Conservation (phyloP, 169 alveolate species). For the Miamiensis avidus region DNA sequence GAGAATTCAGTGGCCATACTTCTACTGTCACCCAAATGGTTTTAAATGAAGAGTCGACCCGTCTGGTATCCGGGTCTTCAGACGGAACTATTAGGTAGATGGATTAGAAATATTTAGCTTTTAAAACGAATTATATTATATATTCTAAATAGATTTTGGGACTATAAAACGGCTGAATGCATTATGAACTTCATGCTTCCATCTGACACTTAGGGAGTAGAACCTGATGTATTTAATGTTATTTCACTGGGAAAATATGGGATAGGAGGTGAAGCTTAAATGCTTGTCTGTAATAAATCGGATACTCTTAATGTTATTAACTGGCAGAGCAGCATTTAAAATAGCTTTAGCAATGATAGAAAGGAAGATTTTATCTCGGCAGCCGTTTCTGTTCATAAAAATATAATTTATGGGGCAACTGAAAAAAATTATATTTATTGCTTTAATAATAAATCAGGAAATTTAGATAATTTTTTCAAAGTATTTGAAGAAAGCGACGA, state of each 20-base stretch:
- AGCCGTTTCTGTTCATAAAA: background rate
- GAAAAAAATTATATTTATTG: constrained; percentile 4
- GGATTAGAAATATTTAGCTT: background rate
- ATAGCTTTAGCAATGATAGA: background rate
- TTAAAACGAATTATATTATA: too few relatives aligned
- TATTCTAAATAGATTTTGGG: background rate
- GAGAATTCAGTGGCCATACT: constrained; percentile 20
- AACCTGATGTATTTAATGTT: background rate
- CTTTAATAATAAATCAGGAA: background rate
- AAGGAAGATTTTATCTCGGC: constrained; percentile 15
- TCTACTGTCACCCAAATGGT: background rate
- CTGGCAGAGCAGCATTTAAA: background rate
- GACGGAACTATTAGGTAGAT: background rate
- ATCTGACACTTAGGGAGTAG: background rate
- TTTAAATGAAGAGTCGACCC: background rate
- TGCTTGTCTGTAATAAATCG: background rate
- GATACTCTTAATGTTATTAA: background rate
- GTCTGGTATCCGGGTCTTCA: background rate
- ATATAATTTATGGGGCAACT: constrained; percentile 9
- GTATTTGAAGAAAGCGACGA: constrained; percentile 1
- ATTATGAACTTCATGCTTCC: background rate
- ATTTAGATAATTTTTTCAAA: constrained; percentile 4
- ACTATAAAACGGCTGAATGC: background rate
- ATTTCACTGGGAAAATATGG: background rate
- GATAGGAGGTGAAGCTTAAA: background rate